phyloP scores from a whole-genome alignment of 805 yeast species.

The Aciculoconidium aculeatum region DNA sequence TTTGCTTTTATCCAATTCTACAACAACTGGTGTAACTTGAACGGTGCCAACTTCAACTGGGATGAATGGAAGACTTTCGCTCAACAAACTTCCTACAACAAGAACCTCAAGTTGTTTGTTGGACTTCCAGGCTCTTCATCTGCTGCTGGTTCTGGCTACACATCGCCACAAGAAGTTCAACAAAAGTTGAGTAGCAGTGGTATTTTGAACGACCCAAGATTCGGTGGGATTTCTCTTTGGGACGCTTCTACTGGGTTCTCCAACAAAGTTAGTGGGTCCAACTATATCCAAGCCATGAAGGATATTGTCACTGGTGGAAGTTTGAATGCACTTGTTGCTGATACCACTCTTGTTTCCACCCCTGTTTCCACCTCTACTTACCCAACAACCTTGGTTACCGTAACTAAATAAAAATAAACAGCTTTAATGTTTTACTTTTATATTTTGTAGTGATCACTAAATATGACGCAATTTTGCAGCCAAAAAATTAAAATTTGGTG shows the following conservation, averaged over 20 bases:
- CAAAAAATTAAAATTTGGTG: too few relatives aligned
- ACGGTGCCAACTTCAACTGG: slow-evolving; percentile 46
- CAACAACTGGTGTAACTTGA: slow-evolving; percentile 70
- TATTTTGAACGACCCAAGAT: slow-evolving; percentile 15
- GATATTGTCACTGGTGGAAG: slow-evolving; percentile 11
- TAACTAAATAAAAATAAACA: too few relatives aligned
- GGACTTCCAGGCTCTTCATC: slow-evolving; percentile 61
- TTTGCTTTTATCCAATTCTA: slow-evolving; percentile 85
- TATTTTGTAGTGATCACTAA: too few relatives aligned
- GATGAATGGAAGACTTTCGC: slow-evolving; percentile 73
- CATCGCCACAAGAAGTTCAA: slow-evolving; percentile 16
- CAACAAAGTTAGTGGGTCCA: slow-evolving; percentile 8
- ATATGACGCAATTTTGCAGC: too few relatives aligned
- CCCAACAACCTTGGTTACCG: too few relatives aligned
- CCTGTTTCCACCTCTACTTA: too few relatives aligned
- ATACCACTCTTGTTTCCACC: too few relatives aligned
- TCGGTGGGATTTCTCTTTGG: slow-evolving; percentile 37
- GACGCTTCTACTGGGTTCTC: slow-evolving; percentile 27
- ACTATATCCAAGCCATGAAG: slow-evolving; percentile 15
- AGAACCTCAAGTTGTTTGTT: slow-evolving; percentile 59
- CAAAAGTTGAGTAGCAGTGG: slow-evolving; percentile 8
- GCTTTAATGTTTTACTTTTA: too few relatives aligned
- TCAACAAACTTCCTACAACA: slow-evolving; percentile 52
- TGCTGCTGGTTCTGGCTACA: slow-evolving; percentile 52
- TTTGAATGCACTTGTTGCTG: too few relatives aligned